Conservation (phyloP, 2,329 filamentous ascomycete genomes). For the Dryadomyces quercus-mongolicae region DNA sequence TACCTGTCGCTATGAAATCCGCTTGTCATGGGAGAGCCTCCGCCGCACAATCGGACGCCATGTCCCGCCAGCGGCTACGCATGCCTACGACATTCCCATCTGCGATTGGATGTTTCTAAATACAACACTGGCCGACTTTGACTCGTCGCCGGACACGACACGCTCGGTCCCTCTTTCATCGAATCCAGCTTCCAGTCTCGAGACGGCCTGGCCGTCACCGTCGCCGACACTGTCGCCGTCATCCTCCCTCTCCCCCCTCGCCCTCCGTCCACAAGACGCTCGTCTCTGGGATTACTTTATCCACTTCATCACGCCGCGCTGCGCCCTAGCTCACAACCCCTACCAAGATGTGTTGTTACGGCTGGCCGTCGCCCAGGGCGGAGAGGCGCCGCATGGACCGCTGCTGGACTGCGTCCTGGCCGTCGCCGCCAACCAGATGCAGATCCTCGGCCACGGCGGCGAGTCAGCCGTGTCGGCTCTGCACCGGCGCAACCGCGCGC, state of each 20-base stretch:
- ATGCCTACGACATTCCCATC: neutral
- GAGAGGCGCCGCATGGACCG: neutral
- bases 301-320: neutral
- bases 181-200: neutral
- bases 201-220: neutral
- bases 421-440: constrained; percentile 16
- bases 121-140: constrained; percentile 5
- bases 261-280: neutral
- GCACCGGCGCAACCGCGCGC: neutral
- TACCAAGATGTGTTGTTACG: neutral
- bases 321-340: neutral
- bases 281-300: constrained; percentile 1
- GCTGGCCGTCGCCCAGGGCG: neutral
- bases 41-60: neutral
- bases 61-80: neutral
- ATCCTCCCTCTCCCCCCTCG: neutral
- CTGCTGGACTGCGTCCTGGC: constrained; percentile 18
- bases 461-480: constrained; percentile 2
- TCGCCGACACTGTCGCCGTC: neutral
- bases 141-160: neutral
- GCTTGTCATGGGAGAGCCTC: neutral
- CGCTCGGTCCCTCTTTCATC: neutral
- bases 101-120: constrained; percentile 10
- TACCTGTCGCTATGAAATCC: constrained; percentile 1
- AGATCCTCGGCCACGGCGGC: constrained; percentile 1